These are phyloP conservation scores for Sporothrix humicola DNA, from an alignment of 2,329 filamentous ascomycete genomes.

Conservation along the genomic window DNA sequence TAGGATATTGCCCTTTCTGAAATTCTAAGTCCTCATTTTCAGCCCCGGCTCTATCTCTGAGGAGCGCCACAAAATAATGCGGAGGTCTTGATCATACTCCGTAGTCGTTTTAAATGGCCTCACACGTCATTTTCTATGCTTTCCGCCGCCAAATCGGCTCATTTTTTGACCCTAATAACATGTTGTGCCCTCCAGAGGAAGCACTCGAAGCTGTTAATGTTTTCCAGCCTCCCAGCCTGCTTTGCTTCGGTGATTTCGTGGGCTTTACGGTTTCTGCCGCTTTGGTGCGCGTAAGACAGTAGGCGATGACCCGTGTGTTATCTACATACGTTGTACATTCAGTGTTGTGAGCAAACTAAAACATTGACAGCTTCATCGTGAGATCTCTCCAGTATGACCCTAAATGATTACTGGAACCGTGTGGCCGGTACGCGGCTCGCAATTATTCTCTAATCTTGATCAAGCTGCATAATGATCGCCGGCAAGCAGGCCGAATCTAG, in stretches of 20 bases:
- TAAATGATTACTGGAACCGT: neutral
- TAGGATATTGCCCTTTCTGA: neutral
- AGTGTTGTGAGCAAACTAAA: too few species aligned
- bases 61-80: neutral
- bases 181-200: neutral
- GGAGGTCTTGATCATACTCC: neutral
- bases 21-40: neutral
- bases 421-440: neutral
- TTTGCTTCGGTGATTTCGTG: neutral
- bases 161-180: neutral
- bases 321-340: too few species aligned
- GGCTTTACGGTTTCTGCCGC: neutral
- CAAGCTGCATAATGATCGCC: conserved; percentile 2
- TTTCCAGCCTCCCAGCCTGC: neutral
- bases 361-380: neutral
- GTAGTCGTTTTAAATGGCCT: neutral
- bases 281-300: too few species aligned
- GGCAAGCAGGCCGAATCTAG: neutral
- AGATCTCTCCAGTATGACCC: neutral
- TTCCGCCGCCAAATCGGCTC: conserved; percentile 1
- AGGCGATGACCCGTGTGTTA: too few species aligned
- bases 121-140: neutral
- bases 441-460: neutral
- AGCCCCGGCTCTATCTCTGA: neutral
- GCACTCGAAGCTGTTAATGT: neutral